phyloP scores from a whole-genome alignment of 2,329 filamentous ascomycete species.

The Talaromyces funiculosus region DNA sequence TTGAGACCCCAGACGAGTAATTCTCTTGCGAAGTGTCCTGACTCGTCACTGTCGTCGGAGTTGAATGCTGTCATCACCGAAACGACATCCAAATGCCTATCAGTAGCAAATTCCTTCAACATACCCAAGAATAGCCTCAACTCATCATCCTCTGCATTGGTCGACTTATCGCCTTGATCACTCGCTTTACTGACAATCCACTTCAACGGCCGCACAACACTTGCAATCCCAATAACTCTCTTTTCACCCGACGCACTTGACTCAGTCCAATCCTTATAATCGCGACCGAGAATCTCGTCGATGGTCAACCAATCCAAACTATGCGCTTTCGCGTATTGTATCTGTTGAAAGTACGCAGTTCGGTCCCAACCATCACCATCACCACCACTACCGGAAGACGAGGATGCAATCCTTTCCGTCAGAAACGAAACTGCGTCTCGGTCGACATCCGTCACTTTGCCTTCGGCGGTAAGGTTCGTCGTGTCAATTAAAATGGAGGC shows the following conservation, averaged over 20 bases:
- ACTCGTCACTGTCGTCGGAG: conserved; percentile 21
- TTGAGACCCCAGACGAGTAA: conserved; percentile 47
- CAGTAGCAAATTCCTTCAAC: conserved; percentile 42
- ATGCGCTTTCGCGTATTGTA: conserved; percentile 51
- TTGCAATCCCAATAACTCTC: conserved; percentile 52
- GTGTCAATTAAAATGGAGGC: conserved; percentile 43
- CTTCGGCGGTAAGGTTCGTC: conserved; percentile 38
- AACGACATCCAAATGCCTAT: conserved; percentile 47
- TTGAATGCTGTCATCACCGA: conserved; percentile 56
- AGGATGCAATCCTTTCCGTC: conserved; percentile 43
- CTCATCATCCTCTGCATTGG: conserved; percentile 8
- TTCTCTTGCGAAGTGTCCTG: conserved; percentile 46
- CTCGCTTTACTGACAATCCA: conserved; percentile 50
- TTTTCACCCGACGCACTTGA: conserved; percentile 1
- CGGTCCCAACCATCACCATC: conserved; percentile 36
- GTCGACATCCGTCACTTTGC: conserved; percentile 45
- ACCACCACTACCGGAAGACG: conserved; percentile 16
- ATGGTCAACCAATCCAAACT: conserved; percentile 49
- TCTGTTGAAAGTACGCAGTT: conserved; percentile 46
- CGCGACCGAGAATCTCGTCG: conserved; percentile 54
- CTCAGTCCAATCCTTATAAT: conserved; percentile 60
- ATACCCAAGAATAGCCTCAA: conserved; percentile 34
- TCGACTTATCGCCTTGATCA: background rate
- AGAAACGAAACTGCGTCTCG: conserved; percentile 48
- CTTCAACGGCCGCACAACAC: conserved; percentile 51